Conservation (phyloP, 768 basidiomycete species). For the Amanita exitialis region DNA sequence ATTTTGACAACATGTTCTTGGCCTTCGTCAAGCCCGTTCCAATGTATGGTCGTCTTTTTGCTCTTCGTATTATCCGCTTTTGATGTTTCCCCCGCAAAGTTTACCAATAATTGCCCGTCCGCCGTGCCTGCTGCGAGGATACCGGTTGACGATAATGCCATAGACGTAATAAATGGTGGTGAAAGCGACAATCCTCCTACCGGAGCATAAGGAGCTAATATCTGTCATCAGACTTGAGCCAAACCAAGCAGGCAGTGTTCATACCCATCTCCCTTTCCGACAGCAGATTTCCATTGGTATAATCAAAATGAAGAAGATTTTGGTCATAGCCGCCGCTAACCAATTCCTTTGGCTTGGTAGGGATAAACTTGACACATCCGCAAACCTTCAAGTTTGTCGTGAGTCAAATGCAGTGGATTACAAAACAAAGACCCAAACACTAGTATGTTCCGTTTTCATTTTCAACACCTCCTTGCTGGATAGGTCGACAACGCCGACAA, state of each 20-base stretch:
- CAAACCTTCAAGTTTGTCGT: constrained; percentile 42
- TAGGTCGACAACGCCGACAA: constrained; percentile 58
- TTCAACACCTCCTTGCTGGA: constrained; percentile 31
- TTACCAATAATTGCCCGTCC: constrained; percentile 64
- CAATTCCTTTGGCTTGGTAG: constrained; percentile 58
- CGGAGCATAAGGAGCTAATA: constrained; percentile 26
- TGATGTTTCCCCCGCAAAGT: constrained; percentile 48
- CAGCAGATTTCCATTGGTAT: constrained; percentile 39
- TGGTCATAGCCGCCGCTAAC: constrained; percentile 75
- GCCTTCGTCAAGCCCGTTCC: constrained; percentile 55
- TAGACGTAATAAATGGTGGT: constrained; percentile 65
- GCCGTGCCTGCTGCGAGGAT: constrained; percentile 64
- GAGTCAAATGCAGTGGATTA: neutral
- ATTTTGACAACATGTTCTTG: constrained; percentile 37
- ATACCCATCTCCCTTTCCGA: constrained; percentile 53
- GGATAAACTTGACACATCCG: constrained; percentile 60
- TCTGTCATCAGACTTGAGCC: constrained; percentile 1
- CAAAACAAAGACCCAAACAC: constrained; percentile 31
- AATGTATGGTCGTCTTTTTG: constrained; percentile 51
- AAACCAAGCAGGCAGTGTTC: constrained; percentile 8
- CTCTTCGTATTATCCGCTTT: constrained; percentile 25
- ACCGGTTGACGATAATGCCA: constrained; percentile 48
- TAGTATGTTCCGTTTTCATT: constrained; percentile 57
- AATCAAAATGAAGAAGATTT: constrained; percentile 59
- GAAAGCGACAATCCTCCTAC: constrained; percentile 47